These are phyloP conservation scores for Clarireedia paspali DNA, from an alignment of 2,329 filamentous ascomycete species.

Conservation along the genomic window DNA sequence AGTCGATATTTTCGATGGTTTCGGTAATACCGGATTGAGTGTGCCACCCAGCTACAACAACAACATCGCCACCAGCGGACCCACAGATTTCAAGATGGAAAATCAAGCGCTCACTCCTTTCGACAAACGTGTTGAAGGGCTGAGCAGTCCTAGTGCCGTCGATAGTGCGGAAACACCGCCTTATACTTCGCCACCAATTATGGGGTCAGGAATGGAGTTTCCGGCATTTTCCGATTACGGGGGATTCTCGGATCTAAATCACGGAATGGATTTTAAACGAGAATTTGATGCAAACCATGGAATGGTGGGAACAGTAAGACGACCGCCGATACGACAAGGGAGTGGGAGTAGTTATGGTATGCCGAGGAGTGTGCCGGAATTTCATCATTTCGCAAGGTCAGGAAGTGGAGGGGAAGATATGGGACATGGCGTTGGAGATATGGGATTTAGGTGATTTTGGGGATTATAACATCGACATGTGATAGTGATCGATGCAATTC, in stretches of 20 bases:
- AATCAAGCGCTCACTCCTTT: conserved; percentile 12
- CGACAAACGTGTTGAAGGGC: conserved; percentile 24
- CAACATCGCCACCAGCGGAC: conserved; percentile 16
- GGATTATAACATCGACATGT: no score
- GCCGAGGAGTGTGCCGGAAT: conserved; percentile 7
- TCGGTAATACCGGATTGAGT: conserved; percentile 54
- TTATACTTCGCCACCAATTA: conserved; percentile 11
- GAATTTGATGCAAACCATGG: background rate
- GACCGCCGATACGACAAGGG: conserved; percentile 6
- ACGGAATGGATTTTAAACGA: conserved; percentile 9
- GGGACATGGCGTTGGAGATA: background rate
- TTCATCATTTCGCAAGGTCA: background rate
- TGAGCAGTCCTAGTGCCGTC: conserved; percentile 17
- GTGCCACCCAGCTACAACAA: conserved; percentile 25
- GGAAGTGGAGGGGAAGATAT: background rate
- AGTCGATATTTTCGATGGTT: conserved; percentile 59
- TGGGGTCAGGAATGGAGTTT: conserved; percentile 10
- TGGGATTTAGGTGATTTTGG: background rate
- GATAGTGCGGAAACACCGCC: conserved; percentile 5
- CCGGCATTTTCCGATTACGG: conserved; percentile 9
- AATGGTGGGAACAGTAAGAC: conserved; percentile 4
- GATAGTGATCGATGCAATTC: no score
- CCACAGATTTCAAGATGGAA: conserved; percentile 26
- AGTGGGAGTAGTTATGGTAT: conserved; percentile 8
- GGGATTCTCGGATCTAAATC: conserved; percentile 8